Evolutionary conservation across 768 basidiomycete genomes (phyloP).

Genomic region (Suillus subalutaceus): DNA sequence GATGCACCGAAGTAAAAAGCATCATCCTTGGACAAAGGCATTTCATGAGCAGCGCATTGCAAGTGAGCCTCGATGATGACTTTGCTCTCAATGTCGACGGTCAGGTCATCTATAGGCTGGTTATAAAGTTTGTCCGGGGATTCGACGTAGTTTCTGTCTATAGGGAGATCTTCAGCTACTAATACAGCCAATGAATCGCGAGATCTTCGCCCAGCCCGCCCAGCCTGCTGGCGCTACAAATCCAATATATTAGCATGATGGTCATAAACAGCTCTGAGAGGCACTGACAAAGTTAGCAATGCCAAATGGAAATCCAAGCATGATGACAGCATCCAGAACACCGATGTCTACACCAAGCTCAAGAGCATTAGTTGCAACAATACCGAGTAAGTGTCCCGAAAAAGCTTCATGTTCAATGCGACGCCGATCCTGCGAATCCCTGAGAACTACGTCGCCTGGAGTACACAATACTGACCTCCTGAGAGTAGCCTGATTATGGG

Average conservation of each 20-base stretch:
- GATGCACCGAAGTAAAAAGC: conserved; percentile 70
- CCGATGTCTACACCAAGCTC: conserved; percentile 94
- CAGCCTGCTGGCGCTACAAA: conserved; percentile 81
- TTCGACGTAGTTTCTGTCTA: conserved; percentile 75
- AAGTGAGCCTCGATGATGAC: conserved; percentile 82
- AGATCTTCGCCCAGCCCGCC: conserved; percentile 80
- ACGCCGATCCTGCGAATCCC: conserved; percentile 64
- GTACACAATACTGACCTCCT: conserved; percentile 45
- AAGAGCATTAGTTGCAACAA: conserved; percentile 88
- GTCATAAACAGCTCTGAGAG: neutral
- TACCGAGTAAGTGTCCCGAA: conserved; percentile 78
- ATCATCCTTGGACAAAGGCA: conserved; percentile 74
- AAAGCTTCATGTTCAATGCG: conserved; percentile 88
- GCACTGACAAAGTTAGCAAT: conserved; percentile 77
- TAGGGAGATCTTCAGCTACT: conserved; percentile 66
- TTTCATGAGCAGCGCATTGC: conserved; percentile 86
- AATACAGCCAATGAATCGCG: conserved; percentile 79
- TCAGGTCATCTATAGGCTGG: conserved; percentile 59
- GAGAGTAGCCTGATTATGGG: conserved; percentile 62
- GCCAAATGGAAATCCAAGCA: conserved; percentile 82
- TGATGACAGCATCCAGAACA: conserved; percentile 84
- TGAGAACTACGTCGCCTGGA: neutral
- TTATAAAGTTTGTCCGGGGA: conserved; percentile 75
- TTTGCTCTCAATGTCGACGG: conserved; percentile 73
- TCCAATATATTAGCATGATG: neutral